Percentiles rank a stretch among this genome's conserved stretches.
phyloP scores from a whole-genome alignment of 2,329 filamentous ascomycete species.

The Mycosphaerelloides madeirae region DNA sequence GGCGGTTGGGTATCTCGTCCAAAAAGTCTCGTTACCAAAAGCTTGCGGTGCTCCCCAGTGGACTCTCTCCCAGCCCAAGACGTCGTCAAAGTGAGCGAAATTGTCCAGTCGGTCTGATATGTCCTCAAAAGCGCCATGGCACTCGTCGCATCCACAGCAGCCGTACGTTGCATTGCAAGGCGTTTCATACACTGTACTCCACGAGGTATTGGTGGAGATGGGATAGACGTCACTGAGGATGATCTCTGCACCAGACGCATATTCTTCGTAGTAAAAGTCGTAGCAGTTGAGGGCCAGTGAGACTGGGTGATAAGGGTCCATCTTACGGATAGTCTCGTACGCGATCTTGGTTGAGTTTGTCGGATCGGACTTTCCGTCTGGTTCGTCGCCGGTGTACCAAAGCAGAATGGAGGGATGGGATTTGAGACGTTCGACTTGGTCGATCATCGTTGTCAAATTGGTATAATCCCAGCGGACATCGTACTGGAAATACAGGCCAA shows the following conservation, averaged over 20 bases:
- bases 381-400: slow-evolving; percentile 50
- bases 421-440: slow-evolving; percentile 33
- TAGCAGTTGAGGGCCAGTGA: slow-evolving; percentile 57
- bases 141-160: slow-evolving; percentile 60
- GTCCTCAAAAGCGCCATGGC: slow-evolving; percentile 49
- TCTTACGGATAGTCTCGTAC: slow-evolving; percentile 41
- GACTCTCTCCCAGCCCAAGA: slow-evolving; percentile 39
- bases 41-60: slow-evolving; percentile 49
- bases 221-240: slow-evolving; percentile 58
- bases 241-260: slow-evolving; percentile 53
- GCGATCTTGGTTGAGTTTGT: slow-evolving; percentile 43
- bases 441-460: slow-evolving; percentile 34
- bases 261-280: slow-evolving; percentile 55
- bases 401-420: slow-evolving; percentile 36
- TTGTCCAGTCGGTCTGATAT: slow-evolving; percentile 44
- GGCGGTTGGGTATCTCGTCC: slow-evolving; percentile 42
- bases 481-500: slow-evolving; percentile 46
- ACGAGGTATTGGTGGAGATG: slow-evolving; percentile 52
- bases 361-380: slow-evolving; percentile 53
- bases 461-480: slow-evolving; percentile 40
- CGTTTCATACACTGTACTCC: slow-evolving; percentile 51
- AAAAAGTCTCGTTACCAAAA: slow-evolving; percentile 46
- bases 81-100: slow-evolving; percentile 38
- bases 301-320: slow-evolving; percentile 59
- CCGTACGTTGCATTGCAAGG: slow-evolving; percentile 55